Evolutionary conservation across 106 monocot genomes (phyloP).

Genomic region (Narthecium ossifragum): DNA sequence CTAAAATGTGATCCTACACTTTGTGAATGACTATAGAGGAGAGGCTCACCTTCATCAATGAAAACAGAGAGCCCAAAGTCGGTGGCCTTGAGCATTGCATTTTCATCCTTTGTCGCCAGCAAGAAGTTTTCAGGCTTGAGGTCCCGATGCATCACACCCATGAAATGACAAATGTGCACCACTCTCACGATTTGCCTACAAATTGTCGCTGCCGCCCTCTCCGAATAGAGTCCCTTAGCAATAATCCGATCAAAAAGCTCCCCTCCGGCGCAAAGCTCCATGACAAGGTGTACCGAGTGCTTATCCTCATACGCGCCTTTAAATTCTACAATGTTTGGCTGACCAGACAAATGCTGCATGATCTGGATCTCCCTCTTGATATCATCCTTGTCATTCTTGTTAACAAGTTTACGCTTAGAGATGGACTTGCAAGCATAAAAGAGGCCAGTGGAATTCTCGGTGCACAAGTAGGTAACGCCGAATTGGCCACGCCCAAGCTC

Average conservation of each 20-base stretch:
- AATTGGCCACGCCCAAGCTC: conserved; percentile 59
- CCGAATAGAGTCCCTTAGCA: conserved; percentile 44
- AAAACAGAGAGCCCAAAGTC: conserved; percentile 64
- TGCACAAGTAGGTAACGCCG: conserved; percentile 53
- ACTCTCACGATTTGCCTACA: conserved; percentile 50
- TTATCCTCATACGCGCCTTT: conserved; percentile 51
- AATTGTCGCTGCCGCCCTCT: conserved; percentile 33
- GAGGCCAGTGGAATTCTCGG: conserved; percentile 29
- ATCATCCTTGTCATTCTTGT: conserved; percentile 36
- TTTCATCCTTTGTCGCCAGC: conserved; percentile 41
- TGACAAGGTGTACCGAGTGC: conserved; percentile 37
- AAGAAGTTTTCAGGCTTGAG: conserved; percentile 64
- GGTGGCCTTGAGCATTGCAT: conserved; percentile 48
- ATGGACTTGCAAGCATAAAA: conserved; percentile 58
- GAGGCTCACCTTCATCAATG: conserved; percentile 44
- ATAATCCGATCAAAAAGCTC: conserved; percentile 55
- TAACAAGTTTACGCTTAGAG: conserved; percentile 42
- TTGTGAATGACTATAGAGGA: neutral
- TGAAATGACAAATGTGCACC: conserved; percentile 51
- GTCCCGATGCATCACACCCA: conserved; percentile 63
- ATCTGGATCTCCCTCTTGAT: conserved; percentile 47
- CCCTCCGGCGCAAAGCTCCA: conserved; percentile 60
- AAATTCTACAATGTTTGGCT: conserved; percentile 57
- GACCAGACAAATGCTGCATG: conserved; percentile 59
- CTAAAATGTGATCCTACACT: no score